A percentile compares a stretch with the other conserved stretches of the same genome.
phyloP scores from a whole-genome alignment of 169 alveolate genomes.

The Cryptosporidium muris region DNA sequence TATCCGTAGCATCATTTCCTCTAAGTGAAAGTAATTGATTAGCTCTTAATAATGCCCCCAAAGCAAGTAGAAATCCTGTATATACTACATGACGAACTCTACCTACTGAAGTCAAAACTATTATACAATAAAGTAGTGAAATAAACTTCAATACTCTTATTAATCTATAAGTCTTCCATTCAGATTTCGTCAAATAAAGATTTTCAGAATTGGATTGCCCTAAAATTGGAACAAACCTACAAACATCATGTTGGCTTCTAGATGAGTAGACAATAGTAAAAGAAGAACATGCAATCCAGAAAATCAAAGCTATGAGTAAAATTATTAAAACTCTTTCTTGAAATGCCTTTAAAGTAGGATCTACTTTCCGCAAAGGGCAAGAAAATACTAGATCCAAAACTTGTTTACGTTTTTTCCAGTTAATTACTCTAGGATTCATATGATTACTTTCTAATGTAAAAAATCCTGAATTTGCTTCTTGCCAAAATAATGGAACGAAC shows the following conservation, averaged over 20 bases:
- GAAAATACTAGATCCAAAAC: slow-evolving; percentile 58
- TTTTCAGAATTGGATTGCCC: slow-evolving; percentile 20
- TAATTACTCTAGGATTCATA: neutral
- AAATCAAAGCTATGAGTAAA: neutral
- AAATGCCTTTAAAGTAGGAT: slow-evolving; percentile 28
- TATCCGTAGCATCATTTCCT: slow-evolving; percentile 48
- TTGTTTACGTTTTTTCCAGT: slow-evolving; percentile 24
- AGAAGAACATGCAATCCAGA: slow-evolving; percentile 50
- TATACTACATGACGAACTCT: slow-evolving; percentile 50
- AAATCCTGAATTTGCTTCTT: slow-evolving; percentile 3
- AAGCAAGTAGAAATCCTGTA: slow-evolving; percentile 27
- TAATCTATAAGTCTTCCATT: slow-evolving; percentile 45
- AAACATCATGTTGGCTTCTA: slow-evolving; percentile 48
- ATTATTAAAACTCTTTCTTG: slow-evolving; percentile 34
- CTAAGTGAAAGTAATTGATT: slow-evolving; percentile 42
- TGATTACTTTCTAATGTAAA: slow-evolving; percentile 20
- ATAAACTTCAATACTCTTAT: slow-evolving; percentile 34
- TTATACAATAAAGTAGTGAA: slow-evolving; percentile 44
- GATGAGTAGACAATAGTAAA: slow-evolving; percentile 44
- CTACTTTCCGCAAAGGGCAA: slow-evolving; percentile 55
- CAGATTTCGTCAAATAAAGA: slow-evolving; percentile 13
- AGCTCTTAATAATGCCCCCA: slow-evolving; percentile 10
- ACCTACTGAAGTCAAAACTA: slow-evolving; percentile 27
- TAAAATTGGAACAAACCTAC: slow-evolving; percentile 37
- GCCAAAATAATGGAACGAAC: neutral